phyloP scores from a whole-genome alignment of 805 yeast genomes.

The Ogataea nonfermentans region DNA sequence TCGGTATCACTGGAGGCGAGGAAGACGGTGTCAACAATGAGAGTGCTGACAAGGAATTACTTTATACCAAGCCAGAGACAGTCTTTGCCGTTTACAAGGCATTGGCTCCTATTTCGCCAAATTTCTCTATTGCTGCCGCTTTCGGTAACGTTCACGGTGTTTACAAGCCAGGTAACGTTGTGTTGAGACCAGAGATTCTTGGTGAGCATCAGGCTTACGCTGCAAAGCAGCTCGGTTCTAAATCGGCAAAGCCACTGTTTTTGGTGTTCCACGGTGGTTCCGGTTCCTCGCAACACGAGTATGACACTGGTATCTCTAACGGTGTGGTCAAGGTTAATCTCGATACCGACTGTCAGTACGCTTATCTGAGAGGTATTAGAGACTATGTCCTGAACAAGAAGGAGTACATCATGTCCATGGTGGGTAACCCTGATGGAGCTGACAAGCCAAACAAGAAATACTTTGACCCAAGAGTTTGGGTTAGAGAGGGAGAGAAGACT shows the following conservation, averaged over 20 bases:
- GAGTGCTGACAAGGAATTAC: conserved; percentile 77
- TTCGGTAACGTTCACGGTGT: conserved; percentile 99
- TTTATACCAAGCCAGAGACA: conserved; percentile 95
- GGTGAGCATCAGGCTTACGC: conserved; percentile 96
- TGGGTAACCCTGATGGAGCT: conserved; percentile 99
- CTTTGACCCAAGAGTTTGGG: conserved; percentile 99
- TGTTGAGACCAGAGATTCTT: conserved; percentile 85
- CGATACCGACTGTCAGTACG: conserved; percentile 99
- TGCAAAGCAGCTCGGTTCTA: conserved; percentile 56
- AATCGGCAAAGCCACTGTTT: conserved; percentile 70
- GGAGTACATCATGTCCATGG: conserved; percentile 85
- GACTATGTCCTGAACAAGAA: conserved; percentile 95
- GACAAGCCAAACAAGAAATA: conserved; percentile 99
- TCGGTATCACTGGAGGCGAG: conserved; percentile 99
- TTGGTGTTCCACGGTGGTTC: conserved; percentile 99
- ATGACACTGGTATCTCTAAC: conserved; percentile 81
- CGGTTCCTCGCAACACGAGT: conserved; percentile 91
- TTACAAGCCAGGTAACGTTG: conserved; percentile 98
- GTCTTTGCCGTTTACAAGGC: conserved; percentile 91
- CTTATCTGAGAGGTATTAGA: conserved; percentile 95
- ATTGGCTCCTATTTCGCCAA: conserved; percentile 85
- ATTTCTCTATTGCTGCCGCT: conserved; percentile 99
- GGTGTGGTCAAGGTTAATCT: conserved; percentile 99
- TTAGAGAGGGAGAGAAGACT: conserved; percentile 99
- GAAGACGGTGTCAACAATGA: conserved; percentile 99